Percentiles rank a stretch among this genome's conserved stretches.
Evolutionary conservation across 345 rosid species (phyloP).

Genomic region (Bruguiera gymnorhiza): DNA sequence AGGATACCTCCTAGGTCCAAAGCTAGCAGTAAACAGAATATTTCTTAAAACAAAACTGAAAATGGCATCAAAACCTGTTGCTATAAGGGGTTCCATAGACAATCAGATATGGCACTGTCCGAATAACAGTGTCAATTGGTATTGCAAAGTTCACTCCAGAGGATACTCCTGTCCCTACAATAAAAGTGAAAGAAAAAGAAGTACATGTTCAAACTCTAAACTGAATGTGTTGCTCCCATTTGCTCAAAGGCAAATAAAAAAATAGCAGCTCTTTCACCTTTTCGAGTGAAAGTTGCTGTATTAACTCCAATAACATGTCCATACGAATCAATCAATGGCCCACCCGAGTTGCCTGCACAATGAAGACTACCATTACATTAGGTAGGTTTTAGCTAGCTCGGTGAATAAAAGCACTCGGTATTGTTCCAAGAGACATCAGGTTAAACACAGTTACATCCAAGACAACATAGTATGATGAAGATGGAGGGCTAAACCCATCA

Average conservation of each 20-base stretch:
- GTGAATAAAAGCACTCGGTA: too few species aligned
- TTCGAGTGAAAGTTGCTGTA: constrained; percentile 82
- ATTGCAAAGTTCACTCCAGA: constrained; percentile 84
- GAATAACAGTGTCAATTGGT: constrained; percentile 67
- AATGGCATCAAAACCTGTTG: constrained; percentile 54
- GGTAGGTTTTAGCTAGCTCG: too few species aligned
- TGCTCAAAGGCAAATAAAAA: neutral
- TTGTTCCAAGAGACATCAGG: too few species aligned
- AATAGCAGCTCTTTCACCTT: constrained; percentile 38
- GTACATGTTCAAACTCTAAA: neutral
- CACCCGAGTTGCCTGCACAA: constrained; percentile 68
- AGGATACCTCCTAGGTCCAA: too few species aligned
- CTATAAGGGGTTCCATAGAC: constrained; percentile 80
- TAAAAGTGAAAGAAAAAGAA: neutral
- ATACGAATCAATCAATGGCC: constrained; percentile 68
- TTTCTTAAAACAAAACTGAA: neutral
- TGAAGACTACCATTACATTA: neutral
- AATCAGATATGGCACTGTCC: constrained; percentile 69
- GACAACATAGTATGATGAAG: too few species aligned
- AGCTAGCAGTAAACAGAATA: too few species aligned
- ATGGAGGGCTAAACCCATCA: too few species aligned
- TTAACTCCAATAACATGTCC: constrained; percentile 89
- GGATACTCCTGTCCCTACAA: constrained; percentile 74
- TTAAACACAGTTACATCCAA: too few species aligned
- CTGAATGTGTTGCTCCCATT: neutral